Evolutionary conservation across 163 green algal genomes (phyloP).

Genomic region (Dunaliella salina): DNA sequence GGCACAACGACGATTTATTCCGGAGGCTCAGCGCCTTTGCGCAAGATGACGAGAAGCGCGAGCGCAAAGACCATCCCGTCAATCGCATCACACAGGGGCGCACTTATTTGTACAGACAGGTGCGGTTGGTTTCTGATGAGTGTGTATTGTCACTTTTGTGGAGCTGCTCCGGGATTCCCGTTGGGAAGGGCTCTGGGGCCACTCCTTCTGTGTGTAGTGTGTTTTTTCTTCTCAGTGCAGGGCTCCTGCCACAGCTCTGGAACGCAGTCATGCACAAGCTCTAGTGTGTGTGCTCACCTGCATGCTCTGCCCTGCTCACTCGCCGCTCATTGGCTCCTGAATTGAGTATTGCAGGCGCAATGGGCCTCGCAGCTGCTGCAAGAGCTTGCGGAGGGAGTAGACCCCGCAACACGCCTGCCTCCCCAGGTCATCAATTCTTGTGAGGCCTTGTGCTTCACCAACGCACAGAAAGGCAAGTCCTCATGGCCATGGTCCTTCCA

Average conservation of each 20-base stretch:
- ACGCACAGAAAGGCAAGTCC: background rate
- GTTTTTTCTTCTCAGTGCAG: too few species aligned
- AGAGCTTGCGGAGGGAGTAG: background rate
- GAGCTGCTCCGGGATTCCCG: too few species aligned
- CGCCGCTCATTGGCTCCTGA: background rate
- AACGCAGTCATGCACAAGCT: too few species aligned
- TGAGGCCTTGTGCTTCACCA: background rate
- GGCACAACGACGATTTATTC: background rate
- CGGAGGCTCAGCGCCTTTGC: background rate
- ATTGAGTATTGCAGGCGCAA: background rate
- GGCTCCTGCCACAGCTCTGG: too few species aligned
- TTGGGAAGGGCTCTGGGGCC: too few species aligned
- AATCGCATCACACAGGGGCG: background rate
- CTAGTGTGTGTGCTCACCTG: too few species aligned
- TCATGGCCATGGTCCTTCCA: too few species aligned
- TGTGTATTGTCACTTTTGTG: too few species aligned
- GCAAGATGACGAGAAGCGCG: background rate
- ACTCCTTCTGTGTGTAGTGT: too few species aligned
- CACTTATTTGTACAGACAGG: background rate
- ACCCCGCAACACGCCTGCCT: background rate
- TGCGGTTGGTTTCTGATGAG: background rate
- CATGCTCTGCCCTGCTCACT: too few species aligned
- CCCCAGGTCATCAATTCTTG: background rate
- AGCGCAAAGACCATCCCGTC: background rate
- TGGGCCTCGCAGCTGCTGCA: background rate